These are phyloP conservation scores for Colletotrichum sp. DNA, from an alignment of 2,329 filamentous ascomycete species.

Conservation along the genomic window DNA sequence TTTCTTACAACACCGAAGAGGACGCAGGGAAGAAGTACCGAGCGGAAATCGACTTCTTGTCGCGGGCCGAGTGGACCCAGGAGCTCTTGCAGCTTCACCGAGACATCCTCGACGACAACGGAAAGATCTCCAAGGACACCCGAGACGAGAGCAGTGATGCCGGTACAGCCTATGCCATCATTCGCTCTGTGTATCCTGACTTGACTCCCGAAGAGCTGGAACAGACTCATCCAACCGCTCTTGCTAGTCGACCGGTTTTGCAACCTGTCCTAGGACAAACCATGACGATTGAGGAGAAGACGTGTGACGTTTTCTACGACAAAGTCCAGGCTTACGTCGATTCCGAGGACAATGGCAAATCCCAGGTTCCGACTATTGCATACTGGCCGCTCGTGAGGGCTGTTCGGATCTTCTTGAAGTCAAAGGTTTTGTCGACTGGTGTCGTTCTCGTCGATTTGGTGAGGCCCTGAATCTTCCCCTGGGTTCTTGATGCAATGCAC, in stretches of 20 bases:
- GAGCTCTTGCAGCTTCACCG: conserved; percentile 54
- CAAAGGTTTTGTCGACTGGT: conserved; percentile 36
- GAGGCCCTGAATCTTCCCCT: conserved; percentile 26
- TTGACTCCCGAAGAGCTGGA: conserved; percentile 6
- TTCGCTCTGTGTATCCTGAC: conserved; percentile 49
- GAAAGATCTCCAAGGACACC: conserved; percentile 38
- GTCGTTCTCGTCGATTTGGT: conserved; percentile 50
- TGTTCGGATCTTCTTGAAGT: conserved; percentile 43
- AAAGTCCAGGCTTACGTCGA: conserved; percentile 2
- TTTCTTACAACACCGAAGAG: conserved; percentile 57
- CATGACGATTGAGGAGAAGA: neutral
- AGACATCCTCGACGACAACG: conserved; percentile 50
- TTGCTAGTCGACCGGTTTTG: neutral
- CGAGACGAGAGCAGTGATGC: conserved; percentile 48
- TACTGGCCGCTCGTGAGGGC: conserved; percentile 60
- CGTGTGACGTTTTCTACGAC: neutral
- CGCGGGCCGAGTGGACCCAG: conserved; percentile 52
- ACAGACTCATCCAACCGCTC: neutral
- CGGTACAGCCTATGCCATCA: conserved; percentile 44
- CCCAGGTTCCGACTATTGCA: conserved; percentile 21
- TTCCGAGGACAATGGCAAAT: neutral
- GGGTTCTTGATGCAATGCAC: neutral
- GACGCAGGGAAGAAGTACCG: conserved; percentile 44
- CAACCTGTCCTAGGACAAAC: neutral
- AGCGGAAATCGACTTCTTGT: conserved; percentile 65